Evolutionary conservation across 2,329 filamentous ascomycete genomes (phyloP).

Genomic region (Pseudogymnoascus sp.): DNA sequence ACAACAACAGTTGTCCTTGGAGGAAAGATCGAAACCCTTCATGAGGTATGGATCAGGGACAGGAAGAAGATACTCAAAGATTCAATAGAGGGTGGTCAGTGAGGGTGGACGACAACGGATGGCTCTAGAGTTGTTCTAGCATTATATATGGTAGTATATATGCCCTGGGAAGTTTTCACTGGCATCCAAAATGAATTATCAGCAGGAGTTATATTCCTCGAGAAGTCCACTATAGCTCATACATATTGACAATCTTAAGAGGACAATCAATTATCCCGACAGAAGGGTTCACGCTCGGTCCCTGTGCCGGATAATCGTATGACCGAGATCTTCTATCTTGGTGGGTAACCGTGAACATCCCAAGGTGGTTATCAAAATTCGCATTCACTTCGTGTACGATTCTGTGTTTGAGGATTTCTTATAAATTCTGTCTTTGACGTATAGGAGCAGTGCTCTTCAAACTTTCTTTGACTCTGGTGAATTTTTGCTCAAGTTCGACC

Average conservation of each 20-base stretch:
- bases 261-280: neutral
- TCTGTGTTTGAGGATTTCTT: neutral
- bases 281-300: neutral
- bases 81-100: conserved; percentile 35
- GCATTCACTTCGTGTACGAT: conserved; percentile 9
- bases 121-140: too few relatives aligned
- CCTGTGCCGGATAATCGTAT: conserved; percentile 5
- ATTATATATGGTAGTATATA: neutral
- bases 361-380: conserved; percentile 7
- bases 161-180: neutral
- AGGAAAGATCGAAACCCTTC: conserved; percentile 75
- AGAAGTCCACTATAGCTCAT: neutral
- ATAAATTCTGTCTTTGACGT: neutral
- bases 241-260: neutral
- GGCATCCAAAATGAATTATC: neutral
- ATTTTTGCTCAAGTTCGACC: neutral
- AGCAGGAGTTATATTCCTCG: neutral
- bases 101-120: neutral
- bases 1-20: conserved; percentile 64
- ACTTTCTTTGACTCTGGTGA: neutral
- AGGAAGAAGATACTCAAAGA: conserved; percentile 62
- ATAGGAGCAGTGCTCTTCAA: conserved; percentile 5
- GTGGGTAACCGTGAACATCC: neutral
- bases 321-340: conserved; percentile 7
- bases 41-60: conserved; percentile 66